Evolutionary conservation across 208 protist species (phyloP).

Genomic region (Angomonas ambiguus): DNA sequence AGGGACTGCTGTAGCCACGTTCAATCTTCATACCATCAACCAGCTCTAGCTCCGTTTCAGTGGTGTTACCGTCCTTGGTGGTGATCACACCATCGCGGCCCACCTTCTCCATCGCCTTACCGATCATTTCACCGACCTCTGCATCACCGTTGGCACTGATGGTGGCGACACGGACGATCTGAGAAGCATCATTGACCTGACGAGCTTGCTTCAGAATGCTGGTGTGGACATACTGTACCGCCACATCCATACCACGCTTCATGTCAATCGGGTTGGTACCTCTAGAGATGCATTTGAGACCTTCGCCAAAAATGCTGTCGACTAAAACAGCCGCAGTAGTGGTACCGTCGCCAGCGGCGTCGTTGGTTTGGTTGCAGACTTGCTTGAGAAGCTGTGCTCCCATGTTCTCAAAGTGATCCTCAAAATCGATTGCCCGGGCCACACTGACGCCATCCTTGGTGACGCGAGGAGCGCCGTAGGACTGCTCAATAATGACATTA

Average conservation of each 20-base stretch:
- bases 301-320: conserved; percentile 97
- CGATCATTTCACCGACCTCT: conserved; percentile 97
- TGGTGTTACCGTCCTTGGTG: conserved; percentile 97
- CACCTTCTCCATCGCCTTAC: conserved; percentile 98
- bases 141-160: conserved; percentile 99
- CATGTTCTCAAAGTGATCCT: conserved; percentile 97
- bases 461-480: conserved; percentile 97
- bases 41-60: conserved; percentile 97
- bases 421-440: conserved; percentile 98
- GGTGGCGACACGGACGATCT: conserved; percentile 97
- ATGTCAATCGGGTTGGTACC: conserved; percentile 99
- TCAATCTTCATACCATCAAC: conserved; percentile 98
- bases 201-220: conserved; percentile 90
- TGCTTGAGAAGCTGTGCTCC: conserved; percentile 96
- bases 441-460: conserved; percentile 99
- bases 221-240: conserved; percentile 88
- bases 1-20: conserved; percentile 97
- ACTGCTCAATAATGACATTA: conserved; percentile 99
- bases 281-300: conserved; percentile 94
- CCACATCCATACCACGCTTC: conserved; percentile 96
- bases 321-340: conserved; percentile 99
- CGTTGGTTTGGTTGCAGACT: conserved; percentile 98
- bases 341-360: conserved; percentile 98
- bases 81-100: conserved; percentile 99
- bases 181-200: conserved; percentile 91